Evolutionary conservation across 116 monocot genomes (phyloP), one percentile per base, ranked within the genome.

Genomic region (Posidonia oceanica): DNA sequence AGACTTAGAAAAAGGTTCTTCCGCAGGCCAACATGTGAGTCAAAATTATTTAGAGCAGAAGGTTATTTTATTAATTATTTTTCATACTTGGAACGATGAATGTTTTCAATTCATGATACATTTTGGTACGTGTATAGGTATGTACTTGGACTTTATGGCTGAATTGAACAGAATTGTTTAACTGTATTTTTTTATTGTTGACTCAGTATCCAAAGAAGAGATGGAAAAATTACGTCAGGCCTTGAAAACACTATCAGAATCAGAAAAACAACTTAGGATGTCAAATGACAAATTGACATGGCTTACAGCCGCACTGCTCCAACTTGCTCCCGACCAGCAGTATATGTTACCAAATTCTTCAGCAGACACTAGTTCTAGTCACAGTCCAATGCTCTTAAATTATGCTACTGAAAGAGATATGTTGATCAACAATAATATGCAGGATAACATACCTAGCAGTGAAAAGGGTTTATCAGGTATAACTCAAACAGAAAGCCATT

Each of bases 201-300:
- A 29, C 39, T 74, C 83, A 98, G 98, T 93, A 64, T 86, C 90
- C 21, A 90, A 86, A 72, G 90, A 90, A 54, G 90, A 90, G 39
- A 83, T 82, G 73, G 86, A 82, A 67, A 86, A 82, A 54, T 63
- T 90, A 14, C 81, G 82, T 3, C 84, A 70, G n/a, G 90, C 90
- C 22, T 51, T 90, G 52, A 90, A 84, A 69, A 84, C 68, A 20
- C 71, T 86, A 10, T 90, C 90, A 44, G 90, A 90, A 56, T 79
- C 90, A 41, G 90, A 90, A 71, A 86, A 84, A 36, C 90, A 90
- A 69, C 59, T 90, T 67, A 86, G 84, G 71, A 16, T 69, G 16
- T 86, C 90, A 52, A 83, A 76, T 74, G 90, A 90, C 66, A 83
- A 80, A 69, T 69, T 77, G 70, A 90, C 90, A 20, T 90, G 90